Evolutionary conservation across 176 grass and related monocot genomes (phyloP), one percentile per base, ranked within the genome.

Genomic region (Saccharum spontaneum): DNA sequence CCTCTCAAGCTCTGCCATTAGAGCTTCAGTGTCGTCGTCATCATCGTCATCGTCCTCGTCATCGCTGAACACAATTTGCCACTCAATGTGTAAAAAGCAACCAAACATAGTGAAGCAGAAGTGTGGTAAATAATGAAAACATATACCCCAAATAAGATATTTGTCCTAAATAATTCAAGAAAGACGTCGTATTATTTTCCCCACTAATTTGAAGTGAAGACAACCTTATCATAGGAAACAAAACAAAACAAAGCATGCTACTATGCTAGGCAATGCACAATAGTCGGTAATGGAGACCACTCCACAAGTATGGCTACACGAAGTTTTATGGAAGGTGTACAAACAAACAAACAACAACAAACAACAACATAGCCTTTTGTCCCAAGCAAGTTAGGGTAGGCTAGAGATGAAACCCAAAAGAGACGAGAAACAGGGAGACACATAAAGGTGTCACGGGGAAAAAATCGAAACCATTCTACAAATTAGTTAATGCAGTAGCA

Each of bases 1-100:
- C 84, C 93, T 94, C 77, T 96, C 97, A 41, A 98, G 90, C 70
- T 98, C 93, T 17, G 91, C 93, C 93, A 98, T 96, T 45, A 95
- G 78, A 31, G 93, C 97, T 77, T 95, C 93, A 31, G 89, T 95
- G 73, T 98, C 93, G 4, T 98, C 91, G 1, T 91, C 87, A 13
- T 71, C 77, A 0, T 95, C 92, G 0, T 87, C 90, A 20, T 91
- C 89, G n/a, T n/a, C n/a, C n/a, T n/a, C n/a, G 0, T 95, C 91
- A 34, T 91, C 89, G 17, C 89, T 96, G 78, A 18, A 81, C 66
- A 69, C 2, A 87, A 85, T 61, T 46, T 54, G 8, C 6, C 36
- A 73, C 54, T 76, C 11, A 10, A 79, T 49, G 12, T 44, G n/a
- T 52, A 55, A 14, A 44, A 26, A 44, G 1, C 14, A n/a, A 71